Evolutionary conservation across 352 stramenopile genomes (phyloP).

Genomic region (Globisporangium sylvaticum): DNA sequence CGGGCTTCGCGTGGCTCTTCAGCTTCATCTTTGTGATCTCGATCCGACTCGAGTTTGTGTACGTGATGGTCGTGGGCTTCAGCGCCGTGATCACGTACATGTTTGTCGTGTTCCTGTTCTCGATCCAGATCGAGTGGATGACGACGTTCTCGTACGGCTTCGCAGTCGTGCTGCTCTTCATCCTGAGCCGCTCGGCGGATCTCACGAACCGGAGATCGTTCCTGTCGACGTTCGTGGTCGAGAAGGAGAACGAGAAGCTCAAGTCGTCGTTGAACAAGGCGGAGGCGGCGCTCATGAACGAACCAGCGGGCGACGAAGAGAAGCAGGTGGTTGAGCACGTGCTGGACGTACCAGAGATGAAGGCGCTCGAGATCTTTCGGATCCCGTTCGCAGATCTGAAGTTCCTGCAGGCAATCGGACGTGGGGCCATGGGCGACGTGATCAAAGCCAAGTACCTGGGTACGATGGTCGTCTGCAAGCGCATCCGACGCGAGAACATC

Average conservation of each 20-base stretch:
- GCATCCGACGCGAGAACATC: constrained; percentile 84
- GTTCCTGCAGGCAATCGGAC: constrained; percentile 74
- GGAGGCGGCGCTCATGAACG: constrained; percentile 82
- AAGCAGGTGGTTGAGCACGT: constrained; percentile 65
- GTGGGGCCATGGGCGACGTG: constrained; percentile 82
- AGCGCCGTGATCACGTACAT: constrained; percentile 53
- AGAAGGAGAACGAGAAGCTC: constrained; percentile 84
- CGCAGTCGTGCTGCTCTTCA: constrained; percentile 64
- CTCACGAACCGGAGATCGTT: constrained; percentile 79
- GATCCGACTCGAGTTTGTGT: constrained; percentile 85
- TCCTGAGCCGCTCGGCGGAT: constrained; percentile 77
- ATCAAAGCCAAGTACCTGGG: constrained; percentile 87
- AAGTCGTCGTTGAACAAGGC: constrained; percentile 74
- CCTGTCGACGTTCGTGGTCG: constrained; percentile 75
- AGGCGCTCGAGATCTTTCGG: constrained; percentile 73
- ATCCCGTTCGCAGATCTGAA: constrained; percentile 83
- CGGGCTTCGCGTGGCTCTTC: constrained; percentile 68
- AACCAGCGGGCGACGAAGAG: constrained; percentile 66
- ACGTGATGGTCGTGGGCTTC: constrained; percentile 72
- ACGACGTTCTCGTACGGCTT: constrained; percentile 58
- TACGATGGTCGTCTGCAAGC: constrained; percentile 86
- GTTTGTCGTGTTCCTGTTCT: constrained; percentile 49
- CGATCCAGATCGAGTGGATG: constrained; percentile 64
- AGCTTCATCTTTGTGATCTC: constrained; percentile 82
- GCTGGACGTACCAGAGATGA: constrained; percentile 66